These are phyloP conservation scores for Forsythia viridissima DNA, from an alignment of 257 asterid genomes.

Conservation along the genomic window DNA sequence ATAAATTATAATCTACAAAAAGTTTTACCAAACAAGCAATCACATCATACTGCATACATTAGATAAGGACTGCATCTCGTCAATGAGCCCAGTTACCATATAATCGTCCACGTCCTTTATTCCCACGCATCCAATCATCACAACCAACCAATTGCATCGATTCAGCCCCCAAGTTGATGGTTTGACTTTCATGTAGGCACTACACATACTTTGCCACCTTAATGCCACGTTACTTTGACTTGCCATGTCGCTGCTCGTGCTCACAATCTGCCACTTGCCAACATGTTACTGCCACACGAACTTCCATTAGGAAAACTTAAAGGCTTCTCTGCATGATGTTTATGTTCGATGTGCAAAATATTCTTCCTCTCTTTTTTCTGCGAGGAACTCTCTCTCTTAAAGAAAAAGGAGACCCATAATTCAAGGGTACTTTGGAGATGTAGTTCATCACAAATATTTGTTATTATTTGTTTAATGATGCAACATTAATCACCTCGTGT, in stretches of 20 bases:
- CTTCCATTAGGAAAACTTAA: neutral
- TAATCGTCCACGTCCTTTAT: neutral
- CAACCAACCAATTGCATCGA: neutral
- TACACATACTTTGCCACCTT: neutral
- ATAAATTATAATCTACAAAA: too few species aligned
- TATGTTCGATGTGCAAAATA: neutral
- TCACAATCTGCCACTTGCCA: slow-evolving; percentile 1
- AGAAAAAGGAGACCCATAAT: neutral
- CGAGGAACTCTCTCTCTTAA: neutral
- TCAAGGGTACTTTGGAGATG: neutral
- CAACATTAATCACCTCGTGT: neutral
- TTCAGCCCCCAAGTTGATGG: neutral
- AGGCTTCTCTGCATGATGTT: neutral
- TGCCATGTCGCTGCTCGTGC: neutral
- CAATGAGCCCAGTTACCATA: neutral
- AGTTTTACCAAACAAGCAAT: too few species aligned
- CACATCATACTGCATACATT: neutral
- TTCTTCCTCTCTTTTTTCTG: neutral
- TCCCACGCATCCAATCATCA: neutral
- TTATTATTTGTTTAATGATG: neutral
- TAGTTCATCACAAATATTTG: neutral
- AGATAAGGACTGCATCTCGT: neutral
- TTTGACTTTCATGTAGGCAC: neutral
- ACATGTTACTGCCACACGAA: neutral
- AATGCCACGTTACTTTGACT: neutral